These are phyloP conservation scores for Cladosporium cucumerinum DNA, from an alignment of 2,329 filamentous ascomycete species.

Conservation along the genomic window DNA sequence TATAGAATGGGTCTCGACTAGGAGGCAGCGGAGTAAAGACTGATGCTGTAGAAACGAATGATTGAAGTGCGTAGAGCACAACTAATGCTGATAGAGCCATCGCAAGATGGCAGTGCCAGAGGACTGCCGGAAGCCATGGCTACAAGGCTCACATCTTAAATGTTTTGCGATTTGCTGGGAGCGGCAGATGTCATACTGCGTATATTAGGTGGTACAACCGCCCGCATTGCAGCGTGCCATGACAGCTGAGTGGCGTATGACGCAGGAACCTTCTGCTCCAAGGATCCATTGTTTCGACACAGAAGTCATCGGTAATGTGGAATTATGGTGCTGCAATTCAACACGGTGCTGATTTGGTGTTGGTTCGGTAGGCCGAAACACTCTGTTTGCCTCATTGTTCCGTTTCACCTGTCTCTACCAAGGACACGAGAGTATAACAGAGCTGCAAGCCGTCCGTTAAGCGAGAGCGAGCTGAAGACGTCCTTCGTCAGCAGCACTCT, in stretches of 20 bases:
- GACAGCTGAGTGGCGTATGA: neutral
- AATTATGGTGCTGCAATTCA: neutral
- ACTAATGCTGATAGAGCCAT: neutral
- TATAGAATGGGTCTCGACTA: slow-evolving; percentile 39
- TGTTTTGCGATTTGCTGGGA: neutral
- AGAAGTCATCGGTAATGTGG: neutral
- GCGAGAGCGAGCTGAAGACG: neutral
- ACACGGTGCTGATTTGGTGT: neutral
- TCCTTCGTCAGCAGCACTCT: neutral
- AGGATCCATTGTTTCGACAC: neutral
- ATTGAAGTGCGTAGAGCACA: neutral
- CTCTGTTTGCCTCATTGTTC: neutral
- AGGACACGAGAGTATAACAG: neutral
- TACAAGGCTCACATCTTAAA: neutral
- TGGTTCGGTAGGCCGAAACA: neutral
- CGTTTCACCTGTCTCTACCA: neutral
- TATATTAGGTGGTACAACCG: neutral
- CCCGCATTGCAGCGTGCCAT: neutral
- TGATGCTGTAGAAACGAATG: neutral
- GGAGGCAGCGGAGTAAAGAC: slow-evolving; percentile 28
- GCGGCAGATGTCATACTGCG: neutral
- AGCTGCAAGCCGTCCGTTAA: neutral
- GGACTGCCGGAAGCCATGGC: neutral
- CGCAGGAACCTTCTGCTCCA: neutral
- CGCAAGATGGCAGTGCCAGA: neutral